Evolutionary conservation across 1,139 yeast genomes (phyloP), one percentile per base, ranked within the genome.

Genomic region (Suhomyces wounanorum): DNA sequence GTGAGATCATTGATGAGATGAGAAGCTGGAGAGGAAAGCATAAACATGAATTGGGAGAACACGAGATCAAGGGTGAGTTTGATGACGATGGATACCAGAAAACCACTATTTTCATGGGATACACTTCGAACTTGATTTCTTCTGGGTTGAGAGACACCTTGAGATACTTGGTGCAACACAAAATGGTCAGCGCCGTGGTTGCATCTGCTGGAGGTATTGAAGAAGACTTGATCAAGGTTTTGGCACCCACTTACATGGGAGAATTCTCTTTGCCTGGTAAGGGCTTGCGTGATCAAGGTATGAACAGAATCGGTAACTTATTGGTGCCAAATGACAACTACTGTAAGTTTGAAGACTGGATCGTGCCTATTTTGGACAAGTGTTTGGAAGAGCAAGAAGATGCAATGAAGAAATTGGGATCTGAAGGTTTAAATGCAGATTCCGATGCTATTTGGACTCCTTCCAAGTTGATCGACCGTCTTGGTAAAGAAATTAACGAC

Each of bases 121-220:
- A 87, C 72, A 94, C 99, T 41, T 91, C 97, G n/a, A 94, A 94
- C 69, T 81, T 94, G 74, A 94, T 94, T 62, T 88, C 96, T 38
- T 89, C 96, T 11, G 99, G 99, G 38, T 74, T 92, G 56, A 83
- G 99, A 71, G 96, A 92, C 60, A 89, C 97, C 40, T 76, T 94
- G 59, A 82, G 96, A 64, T 94, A 78, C 67, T 78, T 95, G 59
- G 98, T 90, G 38, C 96, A 94, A 69, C 86, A 95, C 73, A 91
- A 91, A 69, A 89, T 88, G 84, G 97, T 94, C 44, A 87, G 92
- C 60, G 98, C 96, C 17, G 83, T 94, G 62, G 99, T 95, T 46
- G 88, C 99, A 10, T 82, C 92, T 55, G 99, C 97, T 21, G 99
- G 99, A 58, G 99, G 99, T 58, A 84, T 94, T 56, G 99, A 94